Conservation (phyloP, 2,329 filamentous ascomycete species). For the Talaromyces sp. region DNA sequence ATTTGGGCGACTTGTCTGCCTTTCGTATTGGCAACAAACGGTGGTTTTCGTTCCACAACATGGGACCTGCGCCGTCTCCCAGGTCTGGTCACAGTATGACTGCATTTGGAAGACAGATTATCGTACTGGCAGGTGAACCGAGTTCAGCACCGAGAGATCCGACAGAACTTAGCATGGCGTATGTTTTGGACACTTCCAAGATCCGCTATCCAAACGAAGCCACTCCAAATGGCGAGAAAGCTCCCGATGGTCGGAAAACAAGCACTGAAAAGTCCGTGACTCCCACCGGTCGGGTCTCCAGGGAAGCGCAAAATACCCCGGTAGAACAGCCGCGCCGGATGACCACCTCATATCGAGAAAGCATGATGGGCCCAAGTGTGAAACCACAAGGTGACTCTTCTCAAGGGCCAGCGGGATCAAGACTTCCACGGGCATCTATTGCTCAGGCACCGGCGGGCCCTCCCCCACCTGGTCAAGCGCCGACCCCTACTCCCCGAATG, state of each 20-base stretch:
- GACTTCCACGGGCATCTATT: constrained; percentile 60
- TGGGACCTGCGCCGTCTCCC: constrained; percentile 92
- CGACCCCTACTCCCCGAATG: constrained; percentile 56
- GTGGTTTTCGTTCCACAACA: constrained; percentile 99
- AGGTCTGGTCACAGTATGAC: constrained; percentile 98
- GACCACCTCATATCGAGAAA: constrained; percentile 46
- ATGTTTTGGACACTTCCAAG: constrained; percentile 90
- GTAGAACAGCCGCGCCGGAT: constrained; percentile 40
- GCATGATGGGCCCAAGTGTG: constrained; percentile 33
- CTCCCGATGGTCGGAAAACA: constrained; percentile 42
- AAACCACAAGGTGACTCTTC: constrained; percentile 32
- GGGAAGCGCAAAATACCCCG: constrained; percentile 42
- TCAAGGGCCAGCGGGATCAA: constrained; percentile 50
- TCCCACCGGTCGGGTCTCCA: constrained; percentile 42
- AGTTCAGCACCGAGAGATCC: constrained; percentile 80
- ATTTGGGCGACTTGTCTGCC: constrained; percentile 89
- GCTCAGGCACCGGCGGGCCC: constrained; percentile 62
- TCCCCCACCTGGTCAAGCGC: constrained; percentile 63
- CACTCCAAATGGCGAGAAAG: constrained; percentile 43
- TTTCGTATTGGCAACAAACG: constrained; percentile 77
- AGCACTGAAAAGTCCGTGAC: constrained; percentile 46
- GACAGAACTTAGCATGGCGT: constrained; percentile 82
- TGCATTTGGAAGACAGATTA: constrained; percentile 83
- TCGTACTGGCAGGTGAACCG: constrained; percentile 90
- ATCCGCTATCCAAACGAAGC: constrained; percentile 88